Percentiles rank a stretch among this genome's conserved stretches.
Conservation (phyloP, 2,329 filamentous ascomycete genomes). For the Plenodomus tracheiphilus region DNA sequence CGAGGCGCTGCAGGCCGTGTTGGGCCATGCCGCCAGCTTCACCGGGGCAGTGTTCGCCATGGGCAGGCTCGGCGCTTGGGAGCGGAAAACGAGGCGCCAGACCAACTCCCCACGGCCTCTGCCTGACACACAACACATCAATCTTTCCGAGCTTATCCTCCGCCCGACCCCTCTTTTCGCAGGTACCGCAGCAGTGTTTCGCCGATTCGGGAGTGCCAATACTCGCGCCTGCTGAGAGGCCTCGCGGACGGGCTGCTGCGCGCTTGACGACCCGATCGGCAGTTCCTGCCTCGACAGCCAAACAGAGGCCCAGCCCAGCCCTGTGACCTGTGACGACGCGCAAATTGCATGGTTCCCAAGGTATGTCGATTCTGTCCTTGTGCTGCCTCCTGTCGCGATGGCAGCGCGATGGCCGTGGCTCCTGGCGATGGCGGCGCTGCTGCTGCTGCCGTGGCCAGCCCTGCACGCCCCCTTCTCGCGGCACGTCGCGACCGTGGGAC, state of each 20-base stretch:
- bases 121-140: constrained; percentile 39
- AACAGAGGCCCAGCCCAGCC: constrained; percentile 42
- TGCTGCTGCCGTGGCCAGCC: constrained; percentile 18
- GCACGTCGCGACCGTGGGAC: constrained; percentile 30
- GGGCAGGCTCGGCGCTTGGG: constrained; percentile 21
- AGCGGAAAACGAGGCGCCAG: constrained; percentile 18
- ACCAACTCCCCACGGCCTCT: constrained; percentile 18
- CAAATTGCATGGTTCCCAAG: constrained; percentile 43
- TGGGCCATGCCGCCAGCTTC: not conserved
- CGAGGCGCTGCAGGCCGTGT: constrained; percentile 1
- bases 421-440: constrained; percentile 21
- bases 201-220: constrained; percentile 39
- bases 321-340: constrained; percentile 45
- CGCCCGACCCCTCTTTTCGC: constrained; percentile 33
- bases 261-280: constrained; percentile 39
- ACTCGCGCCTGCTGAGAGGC: constrained; percentile 32
- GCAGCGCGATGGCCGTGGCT: constrained; percentile 9
- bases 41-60: constrained; percentile 10
- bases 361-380: constrained; percentile 36
- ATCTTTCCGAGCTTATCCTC: constrained; percentile 42
- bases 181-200: constrained; percentile 28
- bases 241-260: constrained; percentile 31
- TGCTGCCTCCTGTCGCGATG: constrained; percentile 7
- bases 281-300: constrained; percentile 41
- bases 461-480: constrained; percentile 27